Percentiles rank a stretch among this genome's conserved stretches.
Evolutionary conservation across 176 grass and related monocot species (phyloP).

Genomic region (Bonia amplexicaulis): DNA sequence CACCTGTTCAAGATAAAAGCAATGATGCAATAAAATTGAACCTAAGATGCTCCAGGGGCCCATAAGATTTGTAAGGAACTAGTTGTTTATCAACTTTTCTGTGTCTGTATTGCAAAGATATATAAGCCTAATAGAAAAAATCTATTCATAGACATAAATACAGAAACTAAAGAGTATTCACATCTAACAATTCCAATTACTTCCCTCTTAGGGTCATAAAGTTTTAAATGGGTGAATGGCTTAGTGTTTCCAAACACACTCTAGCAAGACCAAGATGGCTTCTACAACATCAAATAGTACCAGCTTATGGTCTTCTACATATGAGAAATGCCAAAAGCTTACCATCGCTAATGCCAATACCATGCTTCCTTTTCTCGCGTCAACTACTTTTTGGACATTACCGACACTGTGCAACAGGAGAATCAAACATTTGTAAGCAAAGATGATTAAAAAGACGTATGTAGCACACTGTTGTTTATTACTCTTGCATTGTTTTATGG

Average conservation of each 20-base stretch:
- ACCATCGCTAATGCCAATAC: conserved; percentile 84
- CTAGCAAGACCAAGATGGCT: neutral
- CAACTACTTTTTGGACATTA: conserved; percentile 83
- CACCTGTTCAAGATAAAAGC: neutral
- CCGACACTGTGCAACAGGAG: conserved; percentile 47
- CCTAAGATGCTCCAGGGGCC: neutral
- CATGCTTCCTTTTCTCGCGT: conserved; percentile 84
- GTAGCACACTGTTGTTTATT: neutral
- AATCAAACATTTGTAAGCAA: conserved; percentile 27
- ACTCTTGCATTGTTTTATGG: neutral
- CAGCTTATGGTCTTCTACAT: neutral
- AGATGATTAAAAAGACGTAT: neutral
- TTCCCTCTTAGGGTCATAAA: neutral
- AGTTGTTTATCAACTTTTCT: neutral
- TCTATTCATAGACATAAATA: neutral
- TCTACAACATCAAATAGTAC: neutral
- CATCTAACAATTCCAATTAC: neutral
- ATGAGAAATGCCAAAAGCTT: conserved; percentile 27
- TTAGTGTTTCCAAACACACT: neutral
- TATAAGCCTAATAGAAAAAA: neutral
- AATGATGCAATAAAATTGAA: neutral
- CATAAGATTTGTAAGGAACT: neutral
- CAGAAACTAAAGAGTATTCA: neutral
- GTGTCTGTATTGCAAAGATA: neutral
- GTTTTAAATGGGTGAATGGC: neutral